phyloP scores from a whole-genome alignment of 345 rosid species.

The Corymbia maculata region DNA sequence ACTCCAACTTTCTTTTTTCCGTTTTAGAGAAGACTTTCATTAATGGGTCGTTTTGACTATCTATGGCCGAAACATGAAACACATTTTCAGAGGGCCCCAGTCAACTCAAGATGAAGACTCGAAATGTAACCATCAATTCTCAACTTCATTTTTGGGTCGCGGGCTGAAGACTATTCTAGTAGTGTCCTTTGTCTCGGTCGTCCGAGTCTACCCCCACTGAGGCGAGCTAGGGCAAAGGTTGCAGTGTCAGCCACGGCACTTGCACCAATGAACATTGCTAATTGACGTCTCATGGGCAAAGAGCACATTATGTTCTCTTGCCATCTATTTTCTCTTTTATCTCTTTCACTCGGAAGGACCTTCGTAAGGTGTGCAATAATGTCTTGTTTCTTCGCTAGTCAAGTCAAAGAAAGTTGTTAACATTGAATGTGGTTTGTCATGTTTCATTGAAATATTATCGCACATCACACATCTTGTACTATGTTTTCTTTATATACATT shows the following conservation, averaged over 20 bases:
- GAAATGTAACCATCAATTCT: background rate
- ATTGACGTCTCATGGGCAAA: background rate
- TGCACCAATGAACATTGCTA: background rate
- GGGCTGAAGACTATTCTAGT: background rate
- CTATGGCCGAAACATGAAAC: background rate
- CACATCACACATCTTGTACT: background rate
- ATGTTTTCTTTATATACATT: accelerated
- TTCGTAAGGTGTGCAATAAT: background rate
- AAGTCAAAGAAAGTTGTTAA: background rate
- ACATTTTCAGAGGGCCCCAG: background rate
- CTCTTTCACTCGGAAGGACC: background rate
- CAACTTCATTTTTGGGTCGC: background rate
- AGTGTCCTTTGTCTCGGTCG: background rate
- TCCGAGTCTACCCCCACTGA: background rate
- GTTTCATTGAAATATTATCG: background rate
- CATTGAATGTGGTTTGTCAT: background rate
- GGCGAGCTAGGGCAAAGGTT: background rate
- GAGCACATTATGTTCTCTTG: background rate
- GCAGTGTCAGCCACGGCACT: background rate
- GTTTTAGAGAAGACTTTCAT: background rate
- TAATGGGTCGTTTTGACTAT: background rate
- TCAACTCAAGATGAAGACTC: background rate
- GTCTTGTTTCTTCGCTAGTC: background rate
- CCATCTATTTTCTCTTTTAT: background rate
- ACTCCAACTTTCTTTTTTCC: background rate